phyloP scores from a whole-genome alignment of 2,329 filamentous ascomycete genomes.

The Fusarium sp. region DNA sequence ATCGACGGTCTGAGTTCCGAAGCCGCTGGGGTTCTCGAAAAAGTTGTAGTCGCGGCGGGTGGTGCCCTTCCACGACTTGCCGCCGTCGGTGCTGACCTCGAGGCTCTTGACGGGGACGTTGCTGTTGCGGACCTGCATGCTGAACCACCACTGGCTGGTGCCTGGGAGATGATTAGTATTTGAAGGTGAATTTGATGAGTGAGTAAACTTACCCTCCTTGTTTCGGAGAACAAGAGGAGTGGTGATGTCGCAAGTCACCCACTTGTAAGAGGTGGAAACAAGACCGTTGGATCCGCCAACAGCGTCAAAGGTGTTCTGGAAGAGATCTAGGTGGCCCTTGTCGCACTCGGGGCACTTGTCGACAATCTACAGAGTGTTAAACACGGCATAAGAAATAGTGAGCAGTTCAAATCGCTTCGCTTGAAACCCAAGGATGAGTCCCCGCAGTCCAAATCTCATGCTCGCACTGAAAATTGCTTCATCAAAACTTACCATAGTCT shows the following conservation, averaged over 20 bases:
- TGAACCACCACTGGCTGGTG: slow-evolving; percentile 51
- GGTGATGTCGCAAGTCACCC: slow-evolving; percentile 56
- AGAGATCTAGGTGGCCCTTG: slow-evolving; percentile 58
- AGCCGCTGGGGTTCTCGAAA: slow-evolving; percentile 70
- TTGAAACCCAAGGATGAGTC: neutral
- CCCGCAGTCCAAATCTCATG: neutral
- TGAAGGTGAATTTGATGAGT: neutral
- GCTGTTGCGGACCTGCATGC: slow-evolving; percentile 71
- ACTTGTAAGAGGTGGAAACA: slow-evolving; percentile 45
- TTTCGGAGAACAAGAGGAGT: slow-evolving; percentile 56
- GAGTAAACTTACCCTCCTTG: slow-evolving; percentile 55
- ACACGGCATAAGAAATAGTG: too few relatives aligned
- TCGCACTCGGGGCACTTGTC: slow-evolving; percentile 59
- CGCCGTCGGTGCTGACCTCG: slow-evolving; percentile 71
- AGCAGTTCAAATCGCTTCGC: neutral
- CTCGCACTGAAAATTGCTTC: neutral
- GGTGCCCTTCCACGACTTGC: slow-evolving; percentile 67
- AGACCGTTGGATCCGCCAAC: slow-evolving; percentile 52
- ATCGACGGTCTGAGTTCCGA: slow-evolving; percentile 64
- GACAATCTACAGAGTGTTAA: slow-evolving; percentile 50
- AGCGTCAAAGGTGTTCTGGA: slow-evolving; percentile 54
- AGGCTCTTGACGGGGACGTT: slow-evolving; percentile 67
- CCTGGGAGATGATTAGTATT: neutral
- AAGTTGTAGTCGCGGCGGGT: slow-evolving; percentile 68
- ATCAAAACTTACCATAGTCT: slow-evolving; percentile 67